Evolutionary conservation across 2,329 filamentous ascomycete genomes (phyloP).

Genomic region (Neoscytalidium dimidiatum): DNA sequence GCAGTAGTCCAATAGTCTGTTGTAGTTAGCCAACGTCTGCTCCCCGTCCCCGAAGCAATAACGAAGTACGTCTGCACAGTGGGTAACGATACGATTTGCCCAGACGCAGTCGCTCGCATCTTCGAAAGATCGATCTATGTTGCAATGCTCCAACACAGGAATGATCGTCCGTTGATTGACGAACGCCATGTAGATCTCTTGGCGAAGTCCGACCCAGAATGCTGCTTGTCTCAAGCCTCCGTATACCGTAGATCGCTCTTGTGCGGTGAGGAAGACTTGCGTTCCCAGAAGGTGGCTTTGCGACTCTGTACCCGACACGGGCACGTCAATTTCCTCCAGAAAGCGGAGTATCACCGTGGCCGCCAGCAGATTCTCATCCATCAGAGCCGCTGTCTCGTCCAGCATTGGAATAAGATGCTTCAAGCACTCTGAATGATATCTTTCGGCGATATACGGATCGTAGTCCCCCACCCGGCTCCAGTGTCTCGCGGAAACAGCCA

Average conservation of each 20-base stretch:
- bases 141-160: slow-evolving; percentile 26
- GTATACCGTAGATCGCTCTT: slow-evolving; percentile 10
- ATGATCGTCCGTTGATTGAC: slow-evolving; percentile 31
- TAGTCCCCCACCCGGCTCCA: slow-evolving; percentile 42
- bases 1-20: slow-evolving; percentile 48
- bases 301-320: slow-evolving; percentile 35
- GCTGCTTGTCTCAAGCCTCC: slow-evolving; percentile 25
- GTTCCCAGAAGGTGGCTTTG: slow-evolving; percentile 42
- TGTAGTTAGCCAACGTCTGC: slow-evolving; percentile 42
- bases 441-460: slow-evolving; percentile 44
- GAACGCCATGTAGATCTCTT: slow-evolving; percentile 38
- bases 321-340: slow-evolving; percentile 45
- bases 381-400: slow-evolving; percentile 40
- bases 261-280: slow-evolving; percentile 27
- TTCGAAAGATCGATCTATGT: slow-evolving; percentile 40
- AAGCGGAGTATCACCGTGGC: slow-evolving; percentile 44
- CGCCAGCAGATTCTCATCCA: slow-evolving; percentile 44
- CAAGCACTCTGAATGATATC: slow-evolving; percentile 45
- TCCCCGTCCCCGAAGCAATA: slow-evolving; percentile 58
- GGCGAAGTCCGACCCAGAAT: slow-evolving; percentile 34
- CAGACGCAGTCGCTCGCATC: slow-evolving; percentile 43
- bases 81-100: slow-evolving; percentile 45
- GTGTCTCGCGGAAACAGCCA: slow-evolving; percentile 46
- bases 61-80: slow-evolving; percentile 43
- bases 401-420: slow-evolving; percentile 44